Evolutionary conservation across 2,329 filamentous ascomycete species (phyloP).

Genomic region (Ceratocystis smalleyi): DNA sequence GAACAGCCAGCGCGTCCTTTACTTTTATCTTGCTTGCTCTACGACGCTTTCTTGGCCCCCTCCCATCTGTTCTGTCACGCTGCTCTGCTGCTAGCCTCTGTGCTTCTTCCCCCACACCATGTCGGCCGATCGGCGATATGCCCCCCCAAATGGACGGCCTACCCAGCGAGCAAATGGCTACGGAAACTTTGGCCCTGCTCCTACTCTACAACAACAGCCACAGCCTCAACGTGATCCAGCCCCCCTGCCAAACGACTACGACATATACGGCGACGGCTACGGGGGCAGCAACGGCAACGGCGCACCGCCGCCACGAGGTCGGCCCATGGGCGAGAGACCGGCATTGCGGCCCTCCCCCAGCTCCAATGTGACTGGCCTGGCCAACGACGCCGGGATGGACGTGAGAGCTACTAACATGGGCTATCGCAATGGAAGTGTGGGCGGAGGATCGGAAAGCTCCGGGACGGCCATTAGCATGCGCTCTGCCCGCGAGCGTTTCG

Average conservation of each 20-base stretch:
- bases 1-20: not conserved
- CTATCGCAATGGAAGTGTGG: constrained; percentile 14
- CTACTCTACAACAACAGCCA: not conserved
- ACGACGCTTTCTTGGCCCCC: too few species aligned
- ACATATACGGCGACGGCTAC: constrained; percentile 34
- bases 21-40: not conserved
- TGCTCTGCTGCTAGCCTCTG: not conserved
- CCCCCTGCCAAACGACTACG: constrained; percentile 31
- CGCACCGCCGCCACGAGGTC: constrained; percentile 13
- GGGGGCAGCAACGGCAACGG: constrained; percentile 23
- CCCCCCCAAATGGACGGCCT: constrained; percentile 9
- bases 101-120: not conserved
- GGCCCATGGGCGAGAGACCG: constrained; percentile 11
- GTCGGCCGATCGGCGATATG: constrained; percentile 14
- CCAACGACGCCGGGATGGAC: constrained; percentile 5
- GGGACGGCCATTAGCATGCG: constrained; percentile 12
- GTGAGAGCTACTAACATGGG: constrained; percentile 6
- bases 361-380: not conserved
- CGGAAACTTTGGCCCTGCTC: constrained; percentile 27
- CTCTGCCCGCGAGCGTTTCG: constrained; percentile 13
- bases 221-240: constrained; percentile 2
- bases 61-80: not conserved
- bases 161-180: constrained; percentile 26
- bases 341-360: constrained; percentile 1
- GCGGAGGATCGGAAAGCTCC: constrained; percentile 12